Evolutionary conservation across 164 flowering plant species (phyloP).

Genomic region (Tetrastigma voinierianum): DNA sequence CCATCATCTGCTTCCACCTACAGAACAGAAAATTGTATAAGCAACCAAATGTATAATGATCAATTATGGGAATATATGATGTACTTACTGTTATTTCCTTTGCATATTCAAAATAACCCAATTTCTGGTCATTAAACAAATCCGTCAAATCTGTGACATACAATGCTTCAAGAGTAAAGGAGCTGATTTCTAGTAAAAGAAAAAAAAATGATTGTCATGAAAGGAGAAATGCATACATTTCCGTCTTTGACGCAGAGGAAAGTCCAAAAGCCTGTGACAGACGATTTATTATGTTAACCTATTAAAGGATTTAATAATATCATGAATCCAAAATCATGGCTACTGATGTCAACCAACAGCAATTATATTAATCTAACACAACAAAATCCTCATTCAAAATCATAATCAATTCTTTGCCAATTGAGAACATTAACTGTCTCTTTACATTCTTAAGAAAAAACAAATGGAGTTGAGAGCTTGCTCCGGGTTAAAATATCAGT

Average conservation of each 20-base stretch:
- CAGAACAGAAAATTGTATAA: constrained; percentile 4
- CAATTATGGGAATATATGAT: neutral
- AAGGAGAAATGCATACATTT: constrained; percentile 40
- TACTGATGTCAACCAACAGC: too few species aligned
- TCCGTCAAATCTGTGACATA: constrained; percentile 57
- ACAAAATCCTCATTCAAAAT: neutral
- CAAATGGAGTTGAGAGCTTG: too few species aligned
- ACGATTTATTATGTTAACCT: neutral
- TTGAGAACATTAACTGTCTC: too few species aligned
- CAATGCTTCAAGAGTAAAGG: too few species aligned
- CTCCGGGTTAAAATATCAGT: too few species aligned
- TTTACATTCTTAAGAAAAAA: too few species aligned
- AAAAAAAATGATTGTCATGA: neutral
- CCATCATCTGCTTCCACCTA: constrained; percentile 89
- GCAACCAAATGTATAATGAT: neutral
- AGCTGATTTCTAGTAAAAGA: neutral
- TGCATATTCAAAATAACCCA: constrained; percentile 72
- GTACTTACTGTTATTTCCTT: constrained; percentile 72
- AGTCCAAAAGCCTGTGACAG: constrained; percentile 54
- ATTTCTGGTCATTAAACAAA: constrained; percentile 52
- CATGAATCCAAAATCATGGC: too few species aligned
- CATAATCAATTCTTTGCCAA: too few species aligned
- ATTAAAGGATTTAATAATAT: too few species aligned
- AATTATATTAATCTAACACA: neutral
- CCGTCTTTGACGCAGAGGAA: constrained; percentile 69